These are phyloP conservation scores for Globisporangium paroecandrum DNA, from an alignment of 352 stramenopile genomes.

Conservation along the genomic window DNA sequence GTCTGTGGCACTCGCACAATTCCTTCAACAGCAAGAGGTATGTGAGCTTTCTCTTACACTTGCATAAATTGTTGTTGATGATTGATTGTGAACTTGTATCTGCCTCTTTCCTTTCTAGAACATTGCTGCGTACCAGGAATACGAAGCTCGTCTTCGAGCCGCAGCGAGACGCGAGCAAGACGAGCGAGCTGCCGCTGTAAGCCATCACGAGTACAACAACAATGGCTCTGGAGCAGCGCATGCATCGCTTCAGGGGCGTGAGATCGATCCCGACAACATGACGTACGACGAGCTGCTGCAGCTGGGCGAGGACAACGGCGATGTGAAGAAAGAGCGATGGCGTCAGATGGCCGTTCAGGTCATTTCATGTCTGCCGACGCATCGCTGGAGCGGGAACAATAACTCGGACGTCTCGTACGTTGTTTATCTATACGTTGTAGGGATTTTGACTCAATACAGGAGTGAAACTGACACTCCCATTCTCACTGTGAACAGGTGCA, in stretches of 20 bases:
- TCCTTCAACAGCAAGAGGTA: constrained; percentile 74
- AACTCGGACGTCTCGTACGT: constrained; percentile 55
- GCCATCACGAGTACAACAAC: constrained; percentile 10
- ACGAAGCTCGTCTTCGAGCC: constrained; percentile 36
- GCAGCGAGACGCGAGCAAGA: constrained; percentile 18
- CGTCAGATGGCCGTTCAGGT: constrained; percentile 56
- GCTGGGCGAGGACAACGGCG: constrained; percentile 63
- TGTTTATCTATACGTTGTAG: constrained; percentile 8
- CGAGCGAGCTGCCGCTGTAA: neutral
- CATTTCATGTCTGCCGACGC: constrained; percentile 57
- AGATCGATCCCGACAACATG: constrained; percentile 78
- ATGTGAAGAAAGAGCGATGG: constrained; percentile 79
- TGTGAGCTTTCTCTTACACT: neutral
- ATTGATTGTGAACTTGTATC: neutral
- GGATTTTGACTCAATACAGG: neutral
- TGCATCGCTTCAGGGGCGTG: constrained; percentile 8
- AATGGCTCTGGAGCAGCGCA: neutral
- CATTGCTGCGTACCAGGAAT: constrained; percentile 65
- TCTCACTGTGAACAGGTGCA: constrained; percentile 34
- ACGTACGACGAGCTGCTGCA: constrained; percentile 75
- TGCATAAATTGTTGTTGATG: neutral
- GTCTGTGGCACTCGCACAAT: constrained; percentile 61
- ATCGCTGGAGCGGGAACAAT: constrained; percentile 44
- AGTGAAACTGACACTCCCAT: constrained; percentile 4
- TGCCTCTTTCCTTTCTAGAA: constrained; percentile 31